Evolutionary conservation across 1,284 basidiomycete species (phyloP).

Genomic region (Ustilago lituana): DNA sequence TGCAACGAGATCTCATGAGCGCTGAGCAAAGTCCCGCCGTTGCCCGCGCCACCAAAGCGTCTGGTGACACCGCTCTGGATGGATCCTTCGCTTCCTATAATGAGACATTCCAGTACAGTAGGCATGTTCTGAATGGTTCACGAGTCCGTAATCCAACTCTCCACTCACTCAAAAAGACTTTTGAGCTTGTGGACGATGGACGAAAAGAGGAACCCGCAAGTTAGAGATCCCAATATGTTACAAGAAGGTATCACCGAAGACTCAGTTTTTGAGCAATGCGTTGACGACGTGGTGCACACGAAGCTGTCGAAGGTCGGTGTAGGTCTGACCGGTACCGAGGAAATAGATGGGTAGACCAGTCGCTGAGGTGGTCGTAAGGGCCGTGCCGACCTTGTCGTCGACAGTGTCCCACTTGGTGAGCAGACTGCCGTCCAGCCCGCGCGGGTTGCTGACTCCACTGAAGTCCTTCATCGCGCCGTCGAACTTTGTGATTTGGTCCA

Average conservation of each 20-base stretch:
- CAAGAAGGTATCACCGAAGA: not conserved
- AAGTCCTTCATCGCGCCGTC: constrained; percentile 65
- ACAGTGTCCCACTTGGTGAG: constrained; percentile 67
- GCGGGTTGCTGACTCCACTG: constrained; percentile 61
- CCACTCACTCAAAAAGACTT: too few species aligned
- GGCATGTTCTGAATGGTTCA: too few species aligned
- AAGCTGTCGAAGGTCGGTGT: constrained; percentile 65
- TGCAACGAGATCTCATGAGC: too few species aligned
- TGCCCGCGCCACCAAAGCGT: too few species aligned
- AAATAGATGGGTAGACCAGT: constrained; percentile 66
- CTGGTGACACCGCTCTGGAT: too few species aligned
- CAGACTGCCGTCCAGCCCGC: constrained; percentile 64
- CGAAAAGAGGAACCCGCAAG: too few species aligned
- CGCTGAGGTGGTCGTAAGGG: constrained; percentile 61
- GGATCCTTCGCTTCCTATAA: too few species aligned
- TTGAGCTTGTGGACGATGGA: not conserved
- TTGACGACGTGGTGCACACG: constrained; percentile 65
- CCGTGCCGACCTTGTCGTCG: constrained; percentile 66
- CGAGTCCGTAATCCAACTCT: too few species aligned
- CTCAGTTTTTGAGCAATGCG: constrained; percentile 62
- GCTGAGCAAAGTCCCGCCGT: too few species aligned
- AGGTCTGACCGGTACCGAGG: constrained; percentile 66
- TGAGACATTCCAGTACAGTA: too few species aligned
- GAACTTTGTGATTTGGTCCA: constrained; percentile 65
- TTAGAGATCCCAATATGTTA: constrained; percentile 5